phyloP scores from a whole-genome alignment of 2,329 filamentous ascomycete species.

The Botrytis galanthina region DNA sequence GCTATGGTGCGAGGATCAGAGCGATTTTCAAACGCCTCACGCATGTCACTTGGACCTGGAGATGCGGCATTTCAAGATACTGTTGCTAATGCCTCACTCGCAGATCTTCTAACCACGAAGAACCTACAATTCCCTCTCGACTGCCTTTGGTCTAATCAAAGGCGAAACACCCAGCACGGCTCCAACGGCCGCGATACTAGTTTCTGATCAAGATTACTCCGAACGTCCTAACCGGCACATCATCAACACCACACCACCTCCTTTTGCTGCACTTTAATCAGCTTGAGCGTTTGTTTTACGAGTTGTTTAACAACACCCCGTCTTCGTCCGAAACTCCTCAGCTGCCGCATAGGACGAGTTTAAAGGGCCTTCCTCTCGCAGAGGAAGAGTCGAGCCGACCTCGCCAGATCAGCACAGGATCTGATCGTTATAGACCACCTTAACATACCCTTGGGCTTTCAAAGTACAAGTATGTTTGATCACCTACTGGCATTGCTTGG shows the following conservation, averaged over 20 bases:
- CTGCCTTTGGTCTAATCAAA: conserved; percentile 68
- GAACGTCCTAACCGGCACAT: conserved; percentile 62
- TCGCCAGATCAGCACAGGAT: conserved; percentile 87
- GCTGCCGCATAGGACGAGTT: conserved; percentile 99
- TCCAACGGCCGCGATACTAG: conserved; percentile 58
- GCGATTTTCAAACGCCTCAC: background rate
- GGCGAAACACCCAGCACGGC: conserved; percentile 59
- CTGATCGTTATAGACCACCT: conserved; percentile 92
- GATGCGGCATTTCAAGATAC: conserved; percentile 14
- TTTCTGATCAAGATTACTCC: conserved; percentile 70
- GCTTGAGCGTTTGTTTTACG: conserved; percentile 51
- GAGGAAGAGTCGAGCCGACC: conserved; percentile 99
- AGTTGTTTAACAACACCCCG: conserved; percentile 49
- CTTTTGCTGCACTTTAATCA: conserved; percentile 52
- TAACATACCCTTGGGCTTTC: conserved; percentile 59
- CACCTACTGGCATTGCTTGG: background rate
- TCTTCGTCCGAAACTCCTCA: conserved; percentile 65
- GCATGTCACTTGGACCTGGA: background rate
- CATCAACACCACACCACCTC: conserved; percentile 64
- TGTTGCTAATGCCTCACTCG: conserved; percentile 13
- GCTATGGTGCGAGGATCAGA: background rate
- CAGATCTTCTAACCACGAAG: conserved; percentile 16
- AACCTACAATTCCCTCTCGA: conserved; percentile 24
- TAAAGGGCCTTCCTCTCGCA: conserved; percentile 97
- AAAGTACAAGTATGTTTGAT: conserved; percentile 30